Conservation (phyloP, 2,329 filamentous ascomycete species). For the Hypocreales sp. region DNA sequence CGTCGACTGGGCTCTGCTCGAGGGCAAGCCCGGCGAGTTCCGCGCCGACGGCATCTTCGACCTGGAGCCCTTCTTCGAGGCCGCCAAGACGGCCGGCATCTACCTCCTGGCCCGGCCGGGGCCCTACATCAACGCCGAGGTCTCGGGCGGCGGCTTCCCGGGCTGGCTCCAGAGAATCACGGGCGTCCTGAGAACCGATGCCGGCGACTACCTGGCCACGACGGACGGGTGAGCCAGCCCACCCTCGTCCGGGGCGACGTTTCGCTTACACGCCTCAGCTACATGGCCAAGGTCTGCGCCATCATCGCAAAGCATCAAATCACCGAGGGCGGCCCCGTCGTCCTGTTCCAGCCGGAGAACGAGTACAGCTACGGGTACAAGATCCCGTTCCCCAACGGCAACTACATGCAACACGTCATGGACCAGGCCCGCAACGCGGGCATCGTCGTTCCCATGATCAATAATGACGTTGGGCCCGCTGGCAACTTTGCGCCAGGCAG, state of each 20-base stretch:
- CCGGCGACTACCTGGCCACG: constrained; percentile 44
- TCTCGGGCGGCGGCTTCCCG: constrained; percentile 61
- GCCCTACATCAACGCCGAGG: constrained; percentile 69
- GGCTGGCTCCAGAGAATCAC: constrained; percentile 63
- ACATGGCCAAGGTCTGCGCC: constrained; percentile 43
- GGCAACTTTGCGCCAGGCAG: constrained; percentile 51
- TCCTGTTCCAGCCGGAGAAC: constrained; percentile 69
- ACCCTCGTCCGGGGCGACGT: neutral
- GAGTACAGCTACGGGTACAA: constrained; percentile 47
- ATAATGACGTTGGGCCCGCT: constrained; percentile 49
- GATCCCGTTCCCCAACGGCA: constrained; percentile 44
- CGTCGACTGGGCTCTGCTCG: constrained; percentile 61
- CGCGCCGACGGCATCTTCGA: constrained; percentile 56
- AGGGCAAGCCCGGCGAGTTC: constrained; percentile 57
- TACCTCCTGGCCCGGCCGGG: constrained; percentile 61
- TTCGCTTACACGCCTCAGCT: constrained; percentile 20
- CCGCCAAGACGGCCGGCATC: constrained; percentile 56
- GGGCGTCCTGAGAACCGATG: constrained; percentile 46
- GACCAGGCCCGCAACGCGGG: constrained; percentile 53
- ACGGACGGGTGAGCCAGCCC: constrained; percentile 41
- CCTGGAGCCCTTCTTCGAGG: constrained; percentile 61
- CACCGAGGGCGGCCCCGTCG: constrained; percentile 67
- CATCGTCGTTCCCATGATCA: constrained; percentile 60
- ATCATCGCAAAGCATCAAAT: constrained; percentile 65
- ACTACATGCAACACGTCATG: constrained; percentile 57